Evolutionary conservation across 805 yeast genomes (phyloP).

Genomic region (Starmerella riodocensis): DNA sequence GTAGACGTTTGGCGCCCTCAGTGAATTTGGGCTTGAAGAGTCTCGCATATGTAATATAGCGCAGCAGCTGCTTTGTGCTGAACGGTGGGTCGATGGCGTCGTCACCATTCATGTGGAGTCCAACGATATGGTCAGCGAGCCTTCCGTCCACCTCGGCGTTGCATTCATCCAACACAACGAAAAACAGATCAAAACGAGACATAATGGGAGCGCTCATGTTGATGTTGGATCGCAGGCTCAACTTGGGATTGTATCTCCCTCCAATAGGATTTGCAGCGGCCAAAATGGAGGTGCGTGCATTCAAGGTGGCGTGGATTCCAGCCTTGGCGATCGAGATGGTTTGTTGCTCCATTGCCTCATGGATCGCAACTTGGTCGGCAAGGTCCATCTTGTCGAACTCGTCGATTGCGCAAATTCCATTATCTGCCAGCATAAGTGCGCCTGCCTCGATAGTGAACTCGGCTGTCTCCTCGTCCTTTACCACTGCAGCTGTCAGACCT

Average conservation of each 20-base stretch:
- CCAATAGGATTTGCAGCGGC: conserved; percentile 99
- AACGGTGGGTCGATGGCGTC: conserved; percentile 83
- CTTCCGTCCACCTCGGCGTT: conserved; percentile 82
- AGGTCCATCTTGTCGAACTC: conserved; percentile 98
- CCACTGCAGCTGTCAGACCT: conserved; percentile 96
- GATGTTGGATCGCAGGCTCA: conserved; percentile 71
- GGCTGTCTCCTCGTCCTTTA: conserved; percentile 92
- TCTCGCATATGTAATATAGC: conserved; percentile 83
- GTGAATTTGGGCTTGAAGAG: conserved; percentile 86
- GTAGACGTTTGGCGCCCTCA: conserved; percentile 59
- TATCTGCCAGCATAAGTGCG: conserved; percentile 95
- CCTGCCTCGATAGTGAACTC: conserved; percentile 98
- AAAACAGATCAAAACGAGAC: conserved; percentile 94
- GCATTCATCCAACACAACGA: conserved; percentile 88
- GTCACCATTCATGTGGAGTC: conserved; percentile 80
- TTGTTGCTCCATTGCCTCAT: conserved; percentile 99
- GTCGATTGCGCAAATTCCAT: conserved; percentile 96
- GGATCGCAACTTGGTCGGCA: conserved; percentile 92
- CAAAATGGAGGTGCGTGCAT: conserved; percentile 88
- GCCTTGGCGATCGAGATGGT: conserved; percentile 97
- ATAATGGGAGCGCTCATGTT: conserved; percentile 97
- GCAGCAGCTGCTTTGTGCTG: conserved; percentile 70
- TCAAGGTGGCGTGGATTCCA: conserved; percentile 93
- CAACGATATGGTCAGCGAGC: conserved; percentile 84
- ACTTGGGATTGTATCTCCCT: conserved; percentile 86